Evolutionary conservation across 805 yeast genomes (phyloP), one percentile per base, ranked within the genome.

Genomic region (Blastobotrys peoriensis): DNA sequence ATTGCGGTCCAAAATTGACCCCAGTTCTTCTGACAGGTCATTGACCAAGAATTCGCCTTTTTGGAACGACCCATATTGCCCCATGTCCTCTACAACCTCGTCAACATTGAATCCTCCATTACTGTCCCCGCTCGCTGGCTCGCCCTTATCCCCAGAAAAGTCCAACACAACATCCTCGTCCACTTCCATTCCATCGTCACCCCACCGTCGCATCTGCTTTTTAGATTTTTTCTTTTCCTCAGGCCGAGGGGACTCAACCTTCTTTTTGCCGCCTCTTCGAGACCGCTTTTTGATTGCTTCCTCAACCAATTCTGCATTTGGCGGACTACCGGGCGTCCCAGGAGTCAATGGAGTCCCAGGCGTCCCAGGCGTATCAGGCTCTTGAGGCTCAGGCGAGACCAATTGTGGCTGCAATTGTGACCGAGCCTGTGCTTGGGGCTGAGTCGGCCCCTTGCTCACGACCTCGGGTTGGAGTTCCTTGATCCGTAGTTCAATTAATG

Each of bases 31-130:
- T 36, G 78, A 77, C 27, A 83, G 68, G 51, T 82, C 87, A 44
- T 70, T 77, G 9, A 83, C 78, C 34, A 83, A 60, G 56, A 83
- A 82, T n/a, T 76, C 77, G 3, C 88, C 89, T 2, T 68, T 53
- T 44, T 65, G 64, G 23, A 64, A 60, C 3, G 64, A 47, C 10
- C 81, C 81, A 53, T 70, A 73, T 22, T 50, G 52, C 2, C 55
- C 50, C 17, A 49, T 25, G 44, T 57, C 63, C 5, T 43, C 52
- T 8, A 53, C 57, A 17, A 65, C 61, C 13, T 55, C 55, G 4
- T 45, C 46, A 3, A 43, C 22, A 13, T 35, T 40, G 2, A 34
- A 3, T 3, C 41, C 47, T 4, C 58, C 60, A 2, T 54, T 13
- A 8, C 30, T 25, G 8, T 8, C 8, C 10, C 49, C 46, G 13